Evolutionary conservation across 306 rosid species (phyloP).

Genomic region (Fragaria nilgerrensis): DNA sequence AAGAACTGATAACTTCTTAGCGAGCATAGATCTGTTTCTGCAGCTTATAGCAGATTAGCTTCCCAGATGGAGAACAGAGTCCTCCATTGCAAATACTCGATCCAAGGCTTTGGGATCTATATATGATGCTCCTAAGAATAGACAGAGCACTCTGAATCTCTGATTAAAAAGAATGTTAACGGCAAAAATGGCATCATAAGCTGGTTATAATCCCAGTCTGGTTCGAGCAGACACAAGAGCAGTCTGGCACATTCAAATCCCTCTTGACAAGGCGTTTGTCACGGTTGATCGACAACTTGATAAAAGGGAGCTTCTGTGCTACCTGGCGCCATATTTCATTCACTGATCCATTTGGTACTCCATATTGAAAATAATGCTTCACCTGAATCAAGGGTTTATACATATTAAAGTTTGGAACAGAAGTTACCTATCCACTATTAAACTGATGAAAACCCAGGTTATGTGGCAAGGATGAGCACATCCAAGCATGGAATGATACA

Average conservation of each 20-base stretch:
- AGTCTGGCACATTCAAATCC: conserved; percentile 39
- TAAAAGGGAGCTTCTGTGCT: conserved; percentile 68
- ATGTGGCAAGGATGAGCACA: neutral
- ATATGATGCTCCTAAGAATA: neutral
- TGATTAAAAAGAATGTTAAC: neutral
- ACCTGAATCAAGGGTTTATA: conserved; percentile 48
- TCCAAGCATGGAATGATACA: neutral
- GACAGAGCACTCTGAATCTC: neutral
- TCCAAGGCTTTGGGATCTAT: neutral
- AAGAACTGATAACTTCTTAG: neutral
- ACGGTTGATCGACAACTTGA: conserved; percentile 79
- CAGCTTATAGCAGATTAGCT: neutral
- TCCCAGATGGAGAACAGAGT: neutral
- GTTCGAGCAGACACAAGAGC: conserved; percentile 80
- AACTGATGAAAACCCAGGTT: neutral
- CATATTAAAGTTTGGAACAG: neutral
- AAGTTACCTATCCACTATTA: neutral
- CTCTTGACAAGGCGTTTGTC: conserved; percentile 60
- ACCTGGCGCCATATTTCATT: conserved; percentile 93
- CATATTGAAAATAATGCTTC: conserved; percentile 71
- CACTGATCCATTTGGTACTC: conserved; percentile 50
- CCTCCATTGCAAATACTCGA: neutral
- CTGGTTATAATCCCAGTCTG: conserved; percentile 35
- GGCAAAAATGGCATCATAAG: conserved; percentile 13
- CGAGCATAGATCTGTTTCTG: neutral